Evolutionary conservation across 345 rosid genomes (phyloP).

Genomic region (Cardamine occulta): DNA sequence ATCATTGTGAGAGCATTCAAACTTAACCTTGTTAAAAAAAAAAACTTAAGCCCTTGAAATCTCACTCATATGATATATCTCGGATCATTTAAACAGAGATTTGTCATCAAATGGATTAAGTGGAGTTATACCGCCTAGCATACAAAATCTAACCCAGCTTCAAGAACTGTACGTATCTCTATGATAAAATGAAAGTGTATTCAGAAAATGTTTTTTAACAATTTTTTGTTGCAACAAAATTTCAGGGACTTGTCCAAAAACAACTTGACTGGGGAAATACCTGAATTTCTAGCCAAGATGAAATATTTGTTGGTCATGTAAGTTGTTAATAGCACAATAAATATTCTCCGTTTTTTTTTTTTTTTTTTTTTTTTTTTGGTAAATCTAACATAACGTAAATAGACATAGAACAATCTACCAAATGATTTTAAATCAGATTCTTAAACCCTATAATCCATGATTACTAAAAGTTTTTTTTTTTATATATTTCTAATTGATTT

Average conservation of each 20-base stretch:
- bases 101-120: background rate
- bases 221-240: background rate
- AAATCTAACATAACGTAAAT: too few relatives aligned
- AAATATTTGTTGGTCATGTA: background rate
- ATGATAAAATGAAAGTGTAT: background rate
- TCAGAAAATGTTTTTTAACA: background rate
- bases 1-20: background rate
- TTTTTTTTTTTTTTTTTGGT: too few relatives aligned
- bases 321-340: background rate
- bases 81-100: background rate
- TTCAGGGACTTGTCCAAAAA: background rate
- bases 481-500: background rate
- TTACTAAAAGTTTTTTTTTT: too few relatives aligned
- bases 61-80: background rate
- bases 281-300: constrained; percentile 15
- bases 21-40: background rate
- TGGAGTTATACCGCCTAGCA: background rate
- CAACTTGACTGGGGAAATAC: constrained; percentile 8
- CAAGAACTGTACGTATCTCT: background rate
- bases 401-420: too few relatives aligned
- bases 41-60: background rate
- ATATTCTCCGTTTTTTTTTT: too few relatives aligned
- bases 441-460: too few relatives aligned
- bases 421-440: too few relatives aligned
- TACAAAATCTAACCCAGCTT: constrained; percentile 1